Evolutionary conservation across 768 basidiomycete genomes (phyloP), one percentile per base, ranked within the genome.

Genomic region (Hortiboletus flavorubellus): DNA sequence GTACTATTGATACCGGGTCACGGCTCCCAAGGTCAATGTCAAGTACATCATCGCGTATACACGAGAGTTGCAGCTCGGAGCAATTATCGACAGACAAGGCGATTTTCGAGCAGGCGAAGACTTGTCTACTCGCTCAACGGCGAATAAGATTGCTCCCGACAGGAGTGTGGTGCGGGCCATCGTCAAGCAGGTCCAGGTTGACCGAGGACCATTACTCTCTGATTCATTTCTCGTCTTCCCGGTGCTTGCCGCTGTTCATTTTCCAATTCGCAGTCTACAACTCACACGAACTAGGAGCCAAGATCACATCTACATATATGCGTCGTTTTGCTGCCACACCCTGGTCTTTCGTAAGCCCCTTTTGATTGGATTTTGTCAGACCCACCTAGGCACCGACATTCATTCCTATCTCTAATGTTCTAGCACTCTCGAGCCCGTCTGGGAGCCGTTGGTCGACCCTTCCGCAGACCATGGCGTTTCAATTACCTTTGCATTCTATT

Each of bases 1-100:
- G 43, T 41, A 18, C 21, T 50, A 57, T 64, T 51, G 63, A 37
- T 38, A 46, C 59, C 62, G 54, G 14, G 46, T 49, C 41, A 30
- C 26, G 52, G 39, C 45, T 45, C 12, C 37, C 47, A 47, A 50
- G 21, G 47, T 29, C 46, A 39, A 31, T n/a, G 15, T 39, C 31
- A 37, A 9, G 43, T 49, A 16, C 43, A 30, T 49, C 31, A 21
- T 55, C 42, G 26, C 15, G 44, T 33, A 31, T 40, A 40, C 39
- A 6, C 30, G 18, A 43, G 21, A 23, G 49, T 46, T 21, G 26
- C 12, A 38, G 7, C 21, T 21, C 21, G 21, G 30, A 11, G 26
- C 7, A 26, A 40, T 35, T n/a, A n/a, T 39, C n/a, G 14, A 43
- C 31, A 38, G 33, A 51, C 38, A n/a, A 37, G 15, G n/a, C 18